Evolutionary conservation across 106 monocot genomes (phyloP).

Genomic region (Platanthera zijinensis): DNA sequence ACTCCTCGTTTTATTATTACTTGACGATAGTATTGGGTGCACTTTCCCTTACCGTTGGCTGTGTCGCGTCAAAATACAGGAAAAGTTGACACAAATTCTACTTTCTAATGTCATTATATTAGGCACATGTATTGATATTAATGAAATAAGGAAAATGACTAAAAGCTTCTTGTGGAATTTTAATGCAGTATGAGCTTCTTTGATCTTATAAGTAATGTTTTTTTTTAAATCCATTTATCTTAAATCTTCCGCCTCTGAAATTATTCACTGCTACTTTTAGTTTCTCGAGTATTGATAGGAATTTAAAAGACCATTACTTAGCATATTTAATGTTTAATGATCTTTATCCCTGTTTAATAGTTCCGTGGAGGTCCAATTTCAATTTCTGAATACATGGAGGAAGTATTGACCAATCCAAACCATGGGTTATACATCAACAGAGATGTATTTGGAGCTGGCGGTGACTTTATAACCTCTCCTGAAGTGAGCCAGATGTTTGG

Average conservation of each 20-base stretch:
- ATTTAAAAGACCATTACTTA: background rate
- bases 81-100: too few species aligned
- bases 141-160: background rate
- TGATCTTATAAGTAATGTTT: background rate
- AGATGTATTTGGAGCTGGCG: constrained; percentile 80
- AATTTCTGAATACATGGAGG: constrained; percentile 96
- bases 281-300: background rate
- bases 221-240: background rate
- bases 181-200: background rate
- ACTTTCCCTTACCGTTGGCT: too few species aligned
- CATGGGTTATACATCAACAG: constrained; percentile 85
- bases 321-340: background rate
- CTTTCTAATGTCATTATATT: background rate
- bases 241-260: background rate
- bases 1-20: too few species aligned
- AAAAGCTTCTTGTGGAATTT: background rate
- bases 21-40: too few species aligned
- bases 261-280: background rate
- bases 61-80: too few species aligned
- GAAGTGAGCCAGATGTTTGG: constrained; percentile 99
- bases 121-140: background rate
- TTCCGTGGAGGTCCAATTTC: constrained; percentile 96
- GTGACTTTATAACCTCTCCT: constrained; percentile 94
- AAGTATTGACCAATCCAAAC: constrained; percentile 90
- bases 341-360: constrained; percentile 22